Evolutionary conservation across 192 early-diverging fungal species (phyloP), one percentile per base, ranked within the genome.

Genomic region (Coemansia erecta): DNA sequence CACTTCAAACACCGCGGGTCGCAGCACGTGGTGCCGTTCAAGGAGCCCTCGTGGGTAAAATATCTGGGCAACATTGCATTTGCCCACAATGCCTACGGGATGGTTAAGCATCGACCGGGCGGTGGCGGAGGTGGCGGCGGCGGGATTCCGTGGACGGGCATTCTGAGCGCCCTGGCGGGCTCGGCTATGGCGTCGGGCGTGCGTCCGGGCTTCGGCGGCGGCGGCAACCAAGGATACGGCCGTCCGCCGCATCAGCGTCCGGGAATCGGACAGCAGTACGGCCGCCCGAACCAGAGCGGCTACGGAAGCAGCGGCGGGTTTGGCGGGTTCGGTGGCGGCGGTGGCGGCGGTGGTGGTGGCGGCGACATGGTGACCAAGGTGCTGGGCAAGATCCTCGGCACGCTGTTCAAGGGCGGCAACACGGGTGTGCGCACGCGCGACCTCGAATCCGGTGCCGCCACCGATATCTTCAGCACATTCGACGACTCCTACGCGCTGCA

Each of bases 361-460:
- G 64, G 60, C 12, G 74, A 71, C 54, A 66, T 60, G 58, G 43
- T 64, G 13, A 61, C 63, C 33, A 67, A 68, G 4, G 58, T 68
- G 43, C 53, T 77, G 21, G 59, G 63, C 58, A 77, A 77, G 24
- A 71, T 77, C 61, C 67, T 77, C 64, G 40, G 68, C 46, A 52
- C 65, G 19, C 61, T 77, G 41, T 77, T 77, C 58, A 67, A 67
- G 48, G 57, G 64, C 40, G 19, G 43, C 47, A 47, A 18, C 21
- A 14, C 39, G 14, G 56, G 35, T 23, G 15, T 2, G 11, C 33
- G 68, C 48, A 77, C 74, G 8, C 74, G 74, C 28, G 68, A 77
- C 43, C 53, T 77, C 19, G 64, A 71, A 31, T 55, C 63, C 24
- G 45, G 35, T 10, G 45, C 8, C 46, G 24, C 6, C 3, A 19